These are phyloP conservation scores for Adenanthera pavonina DNA, from an alignment of 306 rosid genomes.

Conservation along the genomic window DNA sequence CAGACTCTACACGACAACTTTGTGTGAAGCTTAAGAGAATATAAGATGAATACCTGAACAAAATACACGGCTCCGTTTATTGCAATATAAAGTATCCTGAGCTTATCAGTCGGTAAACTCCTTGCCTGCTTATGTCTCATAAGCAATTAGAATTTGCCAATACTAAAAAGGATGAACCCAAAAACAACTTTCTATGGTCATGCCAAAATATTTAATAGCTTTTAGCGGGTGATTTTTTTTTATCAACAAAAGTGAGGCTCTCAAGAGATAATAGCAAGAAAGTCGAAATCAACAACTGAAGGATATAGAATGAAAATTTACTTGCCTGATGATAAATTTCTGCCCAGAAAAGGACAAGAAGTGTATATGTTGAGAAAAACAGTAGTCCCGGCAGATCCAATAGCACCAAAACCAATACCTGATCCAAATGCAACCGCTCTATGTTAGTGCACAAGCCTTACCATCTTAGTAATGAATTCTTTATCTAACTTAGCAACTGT, in stretches of 20 bases:
- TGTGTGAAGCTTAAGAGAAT: not conserved
- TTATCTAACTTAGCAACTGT: not conserved
- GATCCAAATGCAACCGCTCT: slow-evolving; percentile 42
- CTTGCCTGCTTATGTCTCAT: slow-evolving; percentile 58
- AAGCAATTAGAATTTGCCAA: slow-evolving; percentile 4
- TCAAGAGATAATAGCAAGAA: not conserved
- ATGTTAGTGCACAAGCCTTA: slow-evolving; percentile 38
- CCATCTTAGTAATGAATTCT: not conserved
- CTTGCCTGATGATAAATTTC: slow-evolving; percentile 94
- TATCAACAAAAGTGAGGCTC: not conserved
- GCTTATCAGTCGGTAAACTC: slow-evolving; percentile 76
- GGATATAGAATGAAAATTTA: slow-evolving; percentile 7
- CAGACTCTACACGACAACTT: not conserved
- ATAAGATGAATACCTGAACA: slow-evolving; percentile 56
- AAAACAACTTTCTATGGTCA: slow-evolving; percentile 3
- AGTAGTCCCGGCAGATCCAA: slow-evolving; percentile 84
- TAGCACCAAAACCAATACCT: slow-evolving; percentile 68
- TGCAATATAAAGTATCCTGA: slow-evolving; percentile 57
- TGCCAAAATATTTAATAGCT: not conserved
- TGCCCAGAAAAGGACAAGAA: slow-evolving; percentile 93
- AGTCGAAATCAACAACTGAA: not conserved
- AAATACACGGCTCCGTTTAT: slow-evolving; percentile 58
- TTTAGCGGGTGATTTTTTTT: not conserved
- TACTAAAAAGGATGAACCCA: not conserved
- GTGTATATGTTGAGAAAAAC: slow-evolving; percentile 85